These are phyloP conservation scores for Monosporascus sp. DNA, from an alignment of 2,329 filamentous ascomycete species.

Conservation along the genomic window DNA sequence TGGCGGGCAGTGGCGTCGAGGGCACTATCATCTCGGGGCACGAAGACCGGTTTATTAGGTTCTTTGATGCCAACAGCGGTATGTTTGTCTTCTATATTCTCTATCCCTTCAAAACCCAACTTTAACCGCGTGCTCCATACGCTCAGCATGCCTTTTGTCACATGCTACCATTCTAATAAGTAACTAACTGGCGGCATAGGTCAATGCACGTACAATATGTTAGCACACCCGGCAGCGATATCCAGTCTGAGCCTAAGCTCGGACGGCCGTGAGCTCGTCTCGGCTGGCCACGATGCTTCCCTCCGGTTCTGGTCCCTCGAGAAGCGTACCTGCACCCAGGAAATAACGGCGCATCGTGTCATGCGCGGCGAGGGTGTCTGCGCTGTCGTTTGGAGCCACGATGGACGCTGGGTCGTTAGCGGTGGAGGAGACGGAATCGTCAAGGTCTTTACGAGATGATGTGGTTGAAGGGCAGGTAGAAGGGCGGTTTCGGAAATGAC, in stretches of 20 bases:
- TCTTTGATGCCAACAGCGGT: constrained; percentile 99
- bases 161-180: background rate
- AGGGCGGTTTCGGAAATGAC: too few relatives aligned
- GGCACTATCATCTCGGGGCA: constrained; percentile 95
- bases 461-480: background rate
- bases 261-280: constrained; percentile 90
- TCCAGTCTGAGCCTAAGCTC: constrained; percentile 87
- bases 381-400: constrained; percentile 90
- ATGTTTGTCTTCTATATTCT: constrained; percentile 36
- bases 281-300: constrained; percentile 90
- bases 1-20: constrained; percentile 73
- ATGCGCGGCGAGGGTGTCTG: constrained; percentile 97
- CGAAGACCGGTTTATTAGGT: constrained; percentile 91
- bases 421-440: constrained; percentile 93
- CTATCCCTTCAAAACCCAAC: background rate
- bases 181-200: constrained; percentile 46
- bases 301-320: constrained; percentile 96
- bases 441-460: constrained; percentile 72
- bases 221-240: constrained; percentile 90
- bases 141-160: background rate
- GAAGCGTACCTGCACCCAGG: constrained; percentile 90
- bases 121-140: background rate
- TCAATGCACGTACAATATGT: constrained; percentile 99
- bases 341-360: constrained; percentile 85
- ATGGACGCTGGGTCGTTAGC: constrained; percentile 90